Evolutionary conservation across 2,329 filamentous ascomycete genomes (phyloP).

Genomic region (Ceratocystis variospora): DNA sequence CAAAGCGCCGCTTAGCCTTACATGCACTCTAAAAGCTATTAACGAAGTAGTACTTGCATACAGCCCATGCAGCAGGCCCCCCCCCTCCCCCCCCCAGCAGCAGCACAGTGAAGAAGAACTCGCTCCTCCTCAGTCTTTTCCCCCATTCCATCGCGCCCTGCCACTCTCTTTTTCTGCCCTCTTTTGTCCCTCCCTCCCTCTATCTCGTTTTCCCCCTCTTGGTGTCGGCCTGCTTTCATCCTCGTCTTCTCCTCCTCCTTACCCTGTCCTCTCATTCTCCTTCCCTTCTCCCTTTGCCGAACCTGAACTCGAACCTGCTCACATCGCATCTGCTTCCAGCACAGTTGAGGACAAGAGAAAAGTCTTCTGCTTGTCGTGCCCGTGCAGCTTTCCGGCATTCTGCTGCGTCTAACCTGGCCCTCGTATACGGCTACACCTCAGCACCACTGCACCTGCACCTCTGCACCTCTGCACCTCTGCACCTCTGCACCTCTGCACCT

Average conservation of each 20-base stretch:
- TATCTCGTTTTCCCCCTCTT: background rate
- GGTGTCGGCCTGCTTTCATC: background rate
- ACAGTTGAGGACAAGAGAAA: background rate
- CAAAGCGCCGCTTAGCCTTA: background rate
- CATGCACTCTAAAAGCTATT: background rate
- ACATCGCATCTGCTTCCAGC: background rate
- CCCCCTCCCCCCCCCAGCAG: too few relatives aligned
- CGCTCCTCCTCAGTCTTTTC: constrained; percentile 2
- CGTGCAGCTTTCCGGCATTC: background rate
- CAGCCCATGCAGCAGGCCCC: background rate
- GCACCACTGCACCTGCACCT: background rate
- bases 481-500: too few relatives aligned
- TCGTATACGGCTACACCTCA: background rate
- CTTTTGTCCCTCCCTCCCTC: background rate
- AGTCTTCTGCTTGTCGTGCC: background rate
- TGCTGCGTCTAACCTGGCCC: too few relatives aligned
- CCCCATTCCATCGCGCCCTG: constrained; percentile 5
- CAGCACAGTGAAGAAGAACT: background rate
- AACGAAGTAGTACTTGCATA: background rate
- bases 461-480: too few relatives aligned
- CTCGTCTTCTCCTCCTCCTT: background rate
- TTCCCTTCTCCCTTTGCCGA: background rate
- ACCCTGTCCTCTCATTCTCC: background rate
- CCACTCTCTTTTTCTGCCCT: constrained; percentile 3
- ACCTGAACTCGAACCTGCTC: background rate